Percentiles rank a stretch among this genome's conserved stretches.
These are phyloP conservation scores for Gossypium davidsonii DNA, from an alignment of 441 rosid species.

Conservation along the genomic window DNA sequence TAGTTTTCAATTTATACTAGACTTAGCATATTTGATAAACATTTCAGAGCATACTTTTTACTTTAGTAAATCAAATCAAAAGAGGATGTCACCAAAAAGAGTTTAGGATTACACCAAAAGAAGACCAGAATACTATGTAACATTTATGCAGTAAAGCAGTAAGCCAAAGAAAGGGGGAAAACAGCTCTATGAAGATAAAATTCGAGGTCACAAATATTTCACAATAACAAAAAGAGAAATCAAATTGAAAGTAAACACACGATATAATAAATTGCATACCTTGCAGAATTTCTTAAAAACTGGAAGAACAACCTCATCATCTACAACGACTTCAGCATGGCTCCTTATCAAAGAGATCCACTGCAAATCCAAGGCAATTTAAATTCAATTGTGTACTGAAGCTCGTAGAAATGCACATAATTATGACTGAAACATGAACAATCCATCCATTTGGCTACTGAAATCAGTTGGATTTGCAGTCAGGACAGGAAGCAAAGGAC, in stretches of 20 bases:
- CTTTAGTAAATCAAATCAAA: neutral
- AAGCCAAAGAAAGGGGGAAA: neutral
- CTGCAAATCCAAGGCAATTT: constrained; percentile 35
- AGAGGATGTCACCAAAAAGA: neutral
- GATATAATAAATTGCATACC: constrained; percentile 35
- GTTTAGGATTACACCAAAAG: neutral
- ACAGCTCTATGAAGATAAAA: constrained; percentile 4
- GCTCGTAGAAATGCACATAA: neutral
- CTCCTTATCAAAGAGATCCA: constrained; percentile 74
- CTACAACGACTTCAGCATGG: constrained; percentile 71
- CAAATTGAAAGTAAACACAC: neutral
- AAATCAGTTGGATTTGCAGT: neutral
- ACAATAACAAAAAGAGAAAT: neutral
- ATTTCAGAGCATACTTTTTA: neutral
- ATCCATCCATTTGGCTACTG: neutral
- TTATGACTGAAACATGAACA: neutral
- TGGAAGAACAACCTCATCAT: constrained; percentile 61
- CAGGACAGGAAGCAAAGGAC: neutral
- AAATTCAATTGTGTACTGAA: constrained; percentile 7
- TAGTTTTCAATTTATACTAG: neutral
- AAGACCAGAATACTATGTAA: neutral
- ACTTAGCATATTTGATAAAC: neutral
- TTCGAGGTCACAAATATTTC: neutral
- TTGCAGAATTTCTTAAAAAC: constrained; percentile 74
- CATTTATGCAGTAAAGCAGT: neutral